phyloP scores from a whole-genome alignment of 2,329 filamentous ascomycete species.

The Lachnum nothofagi region DNA sequence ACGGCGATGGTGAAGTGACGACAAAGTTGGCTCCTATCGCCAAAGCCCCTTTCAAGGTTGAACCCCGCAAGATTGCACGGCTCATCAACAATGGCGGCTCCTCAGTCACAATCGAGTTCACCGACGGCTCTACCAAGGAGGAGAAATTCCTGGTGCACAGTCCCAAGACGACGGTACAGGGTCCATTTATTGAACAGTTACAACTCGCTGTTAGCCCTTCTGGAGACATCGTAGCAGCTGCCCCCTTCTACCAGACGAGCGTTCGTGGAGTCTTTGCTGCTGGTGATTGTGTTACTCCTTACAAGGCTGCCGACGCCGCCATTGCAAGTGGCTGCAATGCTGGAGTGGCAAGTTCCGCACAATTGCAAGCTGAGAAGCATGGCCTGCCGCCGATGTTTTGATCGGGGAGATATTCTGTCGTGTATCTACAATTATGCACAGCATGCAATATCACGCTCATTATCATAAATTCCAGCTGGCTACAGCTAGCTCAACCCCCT shows the following conservation, averaged over 20 bases:
- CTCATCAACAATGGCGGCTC: conserved; percentile 19
- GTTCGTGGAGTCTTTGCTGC: conserved; percentile 49
- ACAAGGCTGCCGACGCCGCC: conserved; percentile 19
- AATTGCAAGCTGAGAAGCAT: background rate
- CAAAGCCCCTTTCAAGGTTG: background rate
- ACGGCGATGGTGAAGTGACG: conserved; percentile 37
- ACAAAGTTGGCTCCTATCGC: background rate
- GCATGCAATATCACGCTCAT: background rate
- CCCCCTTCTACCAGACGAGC: conserved; percentile 45
- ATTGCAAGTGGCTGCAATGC: conserved; percentile 12
- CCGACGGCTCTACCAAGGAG: conserved; percentile 20
- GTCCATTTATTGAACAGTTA: conserved; percentile 40
- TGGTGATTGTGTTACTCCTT: conserved; percentile 38
- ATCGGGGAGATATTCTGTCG: background rate
- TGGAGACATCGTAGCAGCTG: conserved; percentile 41
- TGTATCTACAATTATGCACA: too few relatives aligned
- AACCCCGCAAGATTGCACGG: background rate
- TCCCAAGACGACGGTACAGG: conserved; percentile 35
- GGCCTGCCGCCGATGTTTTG: background rate
- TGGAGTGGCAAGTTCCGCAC: background rate
- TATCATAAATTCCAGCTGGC: too few relatives aligned
- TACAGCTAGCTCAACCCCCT: too few relatives aligned
- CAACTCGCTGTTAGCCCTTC: conserved; percentile 38
- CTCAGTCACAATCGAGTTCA: conserved; percentile 36
- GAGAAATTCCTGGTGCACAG: conserved; percentile 40